A percentile compares a stretch with the other conserved stretches of the same genome.
Conservation (phyloP, 23 red algal genomes). For the Gracilariopsis chorda region DNA sequence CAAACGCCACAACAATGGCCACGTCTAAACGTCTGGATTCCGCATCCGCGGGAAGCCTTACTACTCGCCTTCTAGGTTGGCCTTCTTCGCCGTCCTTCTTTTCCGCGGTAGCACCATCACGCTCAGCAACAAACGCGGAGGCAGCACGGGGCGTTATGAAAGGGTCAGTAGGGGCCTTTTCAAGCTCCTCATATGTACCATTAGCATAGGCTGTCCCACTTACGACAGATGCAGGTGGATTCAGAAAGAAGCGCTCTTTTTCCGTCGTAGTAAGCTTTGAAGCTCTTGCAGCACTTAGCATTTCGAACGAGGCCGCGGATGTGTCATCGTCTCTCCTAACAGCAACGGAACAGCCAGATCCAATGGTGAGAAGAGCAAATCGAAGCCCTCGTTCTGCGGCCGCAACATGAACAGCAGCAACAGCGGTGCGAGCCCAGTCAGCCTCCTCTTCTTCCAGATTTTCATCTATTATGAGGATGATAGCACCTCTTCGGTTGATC, state of each 20-base stretch:
- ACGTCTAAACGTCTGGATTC: constrained; percentile 49
- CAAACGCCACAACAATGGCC: constrained; percentile 46
- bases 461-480: constrained; percentile 60
- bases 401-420: constrained; percentile 33
- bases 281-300: constrained; percentile 19
- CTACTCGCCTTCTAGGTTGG: not conserved
- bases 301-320: not conserved
- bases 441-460: constrained; percentile 36
- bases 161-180: not conserved
- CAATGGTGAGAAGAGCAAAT: constrained; percentile 49
- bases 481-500: constrained; percentile 17
- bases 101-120: not conserved
- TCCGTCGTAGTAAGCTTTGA: constrained; percentile 8
- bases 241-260: constrained; percentile 54
- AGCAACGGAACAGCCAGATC: constrained; percentile 38
- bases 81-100: not conserved
- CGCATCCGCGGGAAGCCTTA: constrained; percentile 14
- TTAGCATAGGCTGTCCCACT: not conserved
- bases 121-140: not conserved
- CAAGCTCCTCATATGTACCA: not conserved
- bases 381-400: constrained; percentile 22
- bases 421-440: constrained; percentile 41
- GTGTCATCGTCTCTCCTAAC: constrained; percentile 34
- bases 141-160: constrained; percentile 26
- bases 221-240: not conserved